Conservation (phyloP, 1,139 yeast genomes). For the Pichia kudriavzevii region DNA sequence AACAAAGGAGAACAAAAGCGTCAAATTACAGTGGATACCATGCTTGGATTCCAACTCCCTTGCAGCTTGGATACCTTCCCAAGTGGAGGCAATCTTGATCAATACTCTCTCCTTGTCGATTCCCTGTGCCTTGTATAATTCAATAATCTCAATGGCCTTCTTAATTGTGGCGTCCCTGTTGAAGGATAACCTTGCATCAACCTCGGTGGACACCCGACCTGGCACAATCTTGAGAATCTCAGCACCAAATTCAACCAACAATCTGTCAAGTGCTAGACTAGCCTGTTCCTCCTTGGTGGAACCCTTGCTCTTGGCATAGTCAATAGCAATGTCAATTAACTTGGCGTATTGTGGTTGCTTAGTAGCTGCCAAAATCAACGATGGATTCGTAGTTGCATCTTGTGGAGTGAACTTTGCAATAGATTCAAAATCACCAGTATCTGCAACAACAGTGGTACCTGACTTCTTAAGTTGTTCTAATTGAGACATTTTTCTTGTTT, state of each 20-base stretch:
- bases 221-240: conserved; percentile 93
- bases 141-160: conserved; percentile 86
- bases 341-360: conserved; percentile 84
- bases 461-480: conserved; percentile 84
- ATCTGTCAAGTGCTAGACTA: conserved; percentile 76
- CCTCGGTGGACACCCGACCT: conserved; percentile 99
- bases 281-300: conserved; percentile 56
- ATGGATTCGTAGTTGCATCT: conserved; percentile 99
- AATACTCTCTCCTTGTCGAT: conserved; percentile 81
- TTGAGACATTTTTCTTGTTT: conserved; percentile 41
- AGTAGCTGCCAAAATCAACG: conserved; percentile 92
- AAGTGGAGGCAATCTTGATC: conserved; percentile 95
- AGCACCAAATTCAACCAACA: conserved; percentile 92
- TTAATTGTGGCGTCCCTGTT: conserved; percentile 87
- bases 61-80: conserved; percentile 99
- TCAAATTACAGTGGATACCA: conserved; percentile 91
- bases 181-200: conserved; percentile 94
- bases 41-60: conserved; percentile 86
- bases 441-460: conserved; percentile 95
- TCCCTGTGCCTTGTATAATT: conserved; percentile 75
- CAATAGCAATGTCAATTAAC: conserved; percentile 86
- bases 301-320: conserved; percentile 67
- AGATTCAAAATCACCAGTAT: conserved; percentile 97
- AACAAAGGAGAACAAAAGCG: conserved; percentile 85
- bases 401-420: conserved; percentile 98